Evolutionary conservation across 1,284 basidiomycete species (phyloP), one percentile per base, ranked within the genome.

Genomic region (Apiotrichum porosum): DNA sequence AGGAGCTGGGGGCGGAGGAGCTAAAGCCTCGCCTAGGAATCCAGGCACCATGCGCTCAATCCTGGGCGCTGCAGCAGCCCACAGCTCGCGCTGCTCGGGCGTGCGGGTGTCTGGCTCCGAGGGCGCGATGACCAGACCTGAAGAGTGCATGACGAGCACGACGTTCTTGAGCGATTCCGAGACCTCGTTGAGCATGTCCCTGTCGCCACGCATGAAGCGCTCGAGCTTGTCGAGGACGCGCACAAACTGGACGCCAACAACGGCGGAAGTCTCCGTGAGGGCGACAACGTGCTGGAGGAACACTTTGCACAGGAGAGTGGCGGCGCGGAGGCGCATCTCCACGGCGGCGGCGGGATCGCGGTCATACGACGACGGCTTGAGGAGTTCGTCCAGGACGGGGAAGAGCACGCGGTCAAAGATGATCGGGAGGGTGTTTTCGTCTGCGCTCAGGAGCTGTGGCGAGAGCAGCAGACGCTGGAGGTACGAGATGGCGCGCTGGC

Each of bases 141-240:
- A 84, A 1, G 90, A 87, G 64, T 93, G 84, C 91, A 98, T 94
- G 37, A 98, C 95, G 42, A 98, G 80, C 21, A 98, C 75, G 28
- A 97, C 88, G 68, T 98, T 98, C 76, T 98, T 98, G 58, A 98
- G 79, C 6, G 91, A 93, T 73, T 99, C 95, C 23, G 97, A 81
- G 0, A 93, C 92, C 70, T 99, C 94, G 64, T 86, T 84, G 75
- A 95, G 73, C 66, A 90, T 88, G 67, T 93, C 91, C 49, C 82
- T 79, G 62, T 83, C 83, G 60, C 90, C 86, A 51, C 85, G 82
- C 85, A 97, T 93, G 62, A 97, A 78, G 17, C 88, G 80, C 70
- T 95, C 91, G 26, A 97, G 78, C 49, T 91, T 77, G 64, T 95
- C 93, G 44, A 98, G 76, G n/a, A 97, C 85, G 60, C 85, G 83